phyloP scores from a whole-genome alignment of 495 filamentous ascomycete species.

The Penicillium parvum region DNA sequence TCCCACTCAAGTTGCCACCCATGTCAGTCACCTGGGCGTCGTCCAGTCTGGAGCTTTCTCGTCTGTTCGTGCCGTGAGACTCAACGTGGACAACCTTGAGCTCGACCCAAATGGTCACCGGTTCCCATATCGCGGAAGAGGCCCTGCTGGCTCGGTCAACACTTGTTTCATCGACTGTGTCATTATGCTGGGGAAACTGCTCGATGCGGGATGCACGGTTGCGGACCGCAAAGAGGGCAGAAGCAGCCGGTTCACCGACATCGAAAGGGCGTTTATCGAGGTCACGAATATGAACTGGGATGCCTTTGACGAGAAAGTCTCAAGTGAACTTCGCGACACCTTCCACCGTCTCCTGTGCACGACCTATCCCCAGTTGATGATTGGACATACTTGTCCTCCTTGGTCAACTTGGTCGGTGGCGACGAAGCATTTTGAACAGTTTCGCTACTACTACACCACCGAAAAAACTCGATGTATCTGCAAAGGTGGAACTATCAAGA shows the following conservation, averaged over 20 bases:
- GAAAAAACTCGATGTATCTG: neutral
- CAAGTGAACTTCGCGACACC: constrained; percentile 18
- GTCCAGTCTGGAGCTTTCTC: constrained; percentile 14
- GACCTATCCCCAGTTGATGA: constrained; percentile 1
- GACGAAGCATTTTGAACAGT: constrained; percentile 28
- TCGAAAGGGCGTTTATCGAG: constrained; percentile 32
- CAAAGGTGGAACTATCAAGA: too few relatives aligned
- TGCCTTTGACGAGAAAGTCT: constrained; percentile 9
- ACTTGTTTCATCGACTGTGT: constrained; percentile 30
- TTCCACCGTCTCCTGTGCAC: constrained; percentile 15
- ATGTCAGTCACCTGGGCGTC: constrained; percentile 9
- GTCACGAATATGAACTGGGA: constrained; percentile 34
- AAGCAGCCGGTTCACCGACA: constrained; percentile 9
- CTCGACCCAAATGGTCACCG: constrained; percentile 16
- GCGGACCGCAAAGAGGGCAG: constrained; percentile 25
- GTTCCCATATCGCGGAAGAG: constrained; percentile 28
- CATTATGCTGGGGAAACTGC: constrained; percentile 33
- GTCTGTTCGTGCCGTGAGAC: constrained; percentile 11
- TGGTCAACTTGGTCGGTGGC: constrained; percentile 20
- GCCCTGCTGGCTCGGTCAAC: constrained; percentile 16
- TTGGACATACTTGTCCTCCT: constrained; percentile 5
- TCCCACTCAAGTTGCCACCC: constrained; percentile 14
- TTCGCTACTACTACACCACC: constrained; percentile 6
- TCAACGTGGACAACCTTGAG: constrained; percentile 7
- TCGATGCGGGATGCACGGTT: constrained; percentile 36